Percentiles rank a stretch among this genome's conserved stretches.
phyloP scores from a whole-genome alignment of 352 stramenopile species.

The Globisporangium spinosum region DNA sequence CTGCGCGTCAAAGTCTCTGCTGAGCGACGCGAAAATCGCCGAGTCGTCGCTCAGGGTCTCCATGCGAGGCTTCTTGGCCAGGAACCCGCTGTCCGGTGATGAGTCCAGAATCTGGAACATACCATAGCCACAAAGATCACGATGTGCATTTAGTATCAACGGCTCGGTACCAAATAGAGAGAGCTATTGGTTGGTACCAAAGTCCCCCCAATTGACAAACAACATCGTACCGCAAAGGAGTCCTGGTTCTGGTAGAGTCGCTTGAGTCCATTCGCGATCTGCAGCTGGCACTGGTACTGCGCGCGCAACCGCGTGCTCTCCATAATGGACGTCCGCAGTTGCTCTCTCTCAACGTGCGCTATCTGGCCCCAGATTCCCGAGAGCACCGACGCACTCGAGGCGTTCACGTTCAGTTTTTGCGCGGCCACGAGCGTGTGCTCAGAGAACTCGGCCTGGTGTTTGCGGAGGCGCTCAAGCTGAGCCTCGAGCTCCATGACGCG shows the following conservation, averaged over 20 bases:
- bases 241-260: slow-evolving; percentile 25
- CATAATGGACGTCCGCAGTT: slow-evolving; percentile 27
- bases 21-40: slow-evolving; percentile 30
- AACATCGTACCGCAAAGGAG: not conserved
- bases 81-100: slow-evolving; percentile 1
- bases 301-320: slow-evolving; percentile 32
- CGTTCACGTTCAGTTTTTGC: not conserved
- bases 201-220: not conserved
- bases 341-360: slow-evolving; percentile 24
- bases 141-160: no score
- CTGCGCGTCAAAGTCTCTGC: slow-evolving; percentile 24
- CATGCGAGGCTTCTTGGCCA: not conserved
- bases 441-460: not conserved
- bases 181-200: not conserved
- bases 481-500: not conserved
- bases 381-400: not conserved
- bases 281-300: slow-evolving; percentile 35
- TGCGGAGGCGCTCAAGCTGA: not conserved
- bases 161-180: no score
- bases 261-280: slow-evolving; percentile 32
- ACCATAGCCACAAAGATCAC: not conserved
- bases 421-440: slow-evolving; percentile 1
- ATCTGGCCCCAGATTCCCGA: slow-evolving; percentile 32
- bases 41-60: slow-evolving; percentile 22
- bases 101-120: not conserved